These are phyloP conservation scores for Quercus alba DNA, from an alignment of 306 rosid species.

Conservation along the genomic window DNA sequence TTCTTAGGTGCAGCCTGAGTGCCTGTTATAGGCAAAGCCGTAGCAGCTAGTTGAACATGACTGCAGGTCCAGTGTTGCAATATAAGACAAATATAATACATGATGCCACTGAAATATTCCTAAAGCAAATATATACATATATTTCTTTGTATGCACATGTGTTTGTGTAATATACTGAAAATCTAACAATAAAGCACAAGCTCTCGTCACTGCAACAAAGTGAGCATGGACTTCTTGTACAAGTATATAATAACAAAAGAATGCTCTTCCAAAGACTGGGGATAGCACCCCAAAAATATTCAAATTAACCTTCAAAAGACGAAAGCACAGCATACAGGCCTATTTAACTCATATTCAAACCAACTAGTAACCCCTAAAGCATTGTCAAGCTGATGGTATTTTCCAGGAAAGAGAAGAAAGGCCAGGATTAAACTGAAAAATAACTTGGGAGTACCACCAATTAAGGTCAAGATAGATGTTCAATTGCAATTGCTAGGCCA, in stretches of 20 bases:
- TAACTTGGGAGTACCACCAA: not conserved
- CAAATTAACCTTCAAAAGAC: not conserved
- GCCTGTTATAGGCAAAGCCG: slow-evolving; percentile 93
- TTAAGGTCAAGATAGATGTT: not conserved
- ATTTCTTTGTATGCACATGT: not conserved
- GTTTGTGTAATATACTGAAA: not conserved
- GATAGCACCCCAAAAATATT: not conserved
- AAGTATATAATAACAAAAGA: not conserved
- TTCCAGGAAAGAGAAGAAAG: not conserved
- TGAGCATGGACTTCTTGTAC: not conserved
- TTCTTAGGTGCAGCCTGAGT: slow-evolving; percentile 69
- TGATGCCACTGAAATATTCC: not conserved
- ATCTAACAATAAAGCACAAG: not conserved
- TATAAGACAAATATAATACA: not conserved
- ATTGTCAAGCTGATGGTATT: not conserved
- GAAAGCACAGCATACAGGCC: not conserved
- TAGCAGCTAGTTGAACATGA: slow-evolving; percentile 89
- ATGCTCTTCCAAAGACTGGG: not conserved
- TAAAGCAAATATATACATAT: not conserved
- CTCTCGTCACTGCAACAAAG: not conserved
- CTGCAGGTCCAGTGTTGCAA: slow-evolving; percentile 40
- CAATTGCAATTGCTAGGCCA: not conserved
- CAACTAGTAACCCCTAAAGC: not conserved
- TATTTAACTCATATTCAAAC: not conserved
- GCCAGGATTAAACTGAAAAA: not conserved